A percentile compares a stretch with the other conserved stretches of the same genome.
Conservation (phyloP, 345 rosid genomes). For the Acer yangbiense region DNA sequence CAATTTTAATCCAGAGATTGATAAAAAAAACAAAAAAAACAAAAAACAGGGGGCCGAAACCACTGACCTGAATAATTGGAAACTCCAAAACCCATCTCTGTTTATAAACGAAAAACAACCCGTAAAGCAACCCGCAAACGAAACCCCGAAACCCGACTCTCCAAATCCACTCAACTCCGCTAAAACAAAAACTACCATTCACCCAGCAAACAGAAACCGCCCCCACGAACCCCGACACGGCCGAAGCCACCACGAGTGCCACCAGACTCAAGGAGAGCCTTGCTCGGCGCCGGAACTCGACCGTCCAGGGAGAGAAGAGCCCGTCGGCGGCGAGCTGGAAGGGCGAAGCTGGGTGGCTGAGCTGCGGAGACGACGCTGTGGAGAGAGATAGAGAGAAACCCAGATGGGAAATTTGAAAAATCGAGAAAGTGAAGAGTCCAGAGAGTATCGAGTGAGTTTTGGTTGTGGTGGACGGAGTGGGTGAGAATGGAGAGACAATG, state of each 20-base stretch:
- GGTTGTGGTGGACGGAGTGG: conserved; percentile 36
- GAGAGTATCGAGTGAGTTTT: conserved; percentile 9
- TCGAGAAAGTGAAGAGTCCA: not conserved
- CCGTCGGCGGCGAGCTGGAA: conserved; percentile 37
- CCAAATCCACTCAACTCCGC: conserved; percentile 28
- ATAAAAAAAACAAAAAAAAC: too few relatives aligned
- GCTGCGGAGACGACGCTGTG: conserved; percentile 46
- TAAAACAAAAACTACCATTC: not conserved
- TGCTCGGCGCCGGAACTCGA: conserved; percentile 54
- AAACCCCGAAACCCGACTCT: conserved; percentile 70
- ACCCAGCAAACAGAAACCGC: conserved; percentile 42
- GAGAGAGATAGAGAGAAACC: conserved; percentile 60
- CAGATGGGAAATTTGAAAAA: conserved; percentile 58
- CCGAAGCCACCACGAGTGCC: conserved; percentile 34
- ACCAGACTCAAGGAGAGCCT: not conserved
- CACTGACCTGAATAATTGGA: conserved; percentile 77
- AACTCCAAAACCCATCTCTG: conserved; percentile 79
- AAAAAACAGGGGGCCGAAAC: too few relatives aligned
- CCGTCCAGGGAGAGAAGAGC: conserved; percentile 39
- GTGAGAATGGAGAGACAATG: conserved; percentile 26
- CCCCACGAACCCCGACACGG: conserved; percentile 48
- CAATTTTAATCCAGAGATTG: not conserved
- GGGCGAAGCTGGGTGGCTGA: conserved; percentile 33
- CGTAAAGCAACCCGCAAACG: conserved; percentile 66
- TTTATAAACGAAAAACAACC: conserved; percentile 44